phyloP scores from a whole-genome alignment of 164 flowering plant genomes.

The Stephania cephalantha region DNA sequence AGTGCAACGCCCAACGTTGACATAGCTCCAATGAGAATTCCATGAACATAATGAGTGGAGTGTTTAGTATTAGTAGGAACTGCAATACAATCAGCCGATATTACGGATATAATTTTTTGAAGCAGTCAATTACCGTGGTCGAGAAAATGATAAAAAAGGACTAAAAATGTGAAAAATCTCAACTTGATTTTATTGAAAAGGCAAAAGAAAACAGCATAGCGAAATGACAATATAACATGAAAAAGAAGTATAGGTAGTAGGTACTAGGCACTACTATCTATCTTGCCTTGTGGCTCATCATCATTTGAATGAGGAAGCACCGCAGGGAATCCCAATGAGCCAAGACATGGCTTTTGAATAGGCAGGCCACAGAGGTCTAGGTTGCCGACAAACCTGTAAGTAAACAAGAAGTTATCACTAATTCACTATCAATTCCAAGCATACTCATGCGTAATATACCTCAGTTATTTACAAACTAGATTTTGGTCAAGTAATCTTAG shows the following conservation, averaged over 20 bases:
- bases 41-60: slow-evolving; percentile 62
- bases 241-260: background rate
- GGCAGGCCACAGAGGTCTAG: slow-evolving; percentile 88
- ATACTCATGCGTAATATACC: background rate
- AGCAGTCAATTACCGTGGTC: background rate
- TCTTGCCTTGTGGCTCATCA: slow-evolving; percentile 59
- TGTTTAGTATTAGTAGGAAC: slow-evolving; percentile 51
- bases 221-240: background rate
- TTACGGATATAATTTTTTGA: background rate
- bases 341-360: slow-evolving; percentile 67
- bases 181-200: background rate
- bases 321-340: slow-evolving; percentile 85
- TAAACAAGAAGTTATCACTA: background rate
- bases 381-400: slow-evolving; percentile 76
- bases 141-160: background rate
- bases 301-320: slow-evolving; percentile 71
- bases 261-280: background rate
- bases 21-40: slow-evolving; percentile 71
- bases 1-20: slow-evolving; percentile 53
- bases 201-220: background rate
- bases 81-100: slow-evolving; percentile 21
- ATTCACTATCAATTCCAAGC: background rate
- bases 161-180: background rate
- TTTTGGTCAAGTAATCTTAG: background rate
- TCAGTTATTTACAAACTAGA: background rate